Base-by-base conservation (phyloP, 192 early-diverging fungal species). In the Coemansia asiatica region DNA sequence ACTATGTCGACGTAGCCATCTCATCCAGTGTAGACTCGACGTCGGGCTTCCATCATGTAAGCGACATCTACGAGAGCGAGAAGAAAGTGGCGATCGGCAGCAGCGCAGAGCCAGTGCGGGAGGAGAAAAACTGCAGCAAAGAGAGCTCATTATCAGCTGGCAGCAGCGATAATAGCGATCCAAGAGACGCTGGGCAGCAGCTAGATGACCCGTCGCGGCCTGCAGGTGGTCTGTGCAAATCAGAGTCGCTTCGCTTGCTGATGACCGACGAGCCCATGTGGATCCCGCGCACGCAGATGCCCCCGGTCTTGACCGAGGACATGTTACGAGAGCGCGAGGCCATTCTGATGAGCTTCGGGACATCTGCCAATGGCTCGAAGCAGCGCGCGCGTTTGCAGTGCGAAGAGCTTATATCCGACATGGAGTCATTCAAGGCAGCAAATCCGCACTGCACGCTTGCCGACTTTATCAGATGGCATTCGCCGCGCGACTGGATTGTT, bases 391-490 rank as follows among this genome's bases (percentile, higher is more conserved):
- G 87, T 61, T 81, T 94, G 60, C 93, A 95, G 57, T 91, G 90
- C 44, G 86, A 82, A 0, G 89, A 91, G 51, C 71, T 77, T 0
- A 63, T 84, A 29, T 78, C 75, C 63, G 93, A 96, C 67, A 94
- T 97, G 93, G 83, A 91, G 66, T 89, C 93, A 16, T 97, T 97
- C 76, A 97, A 97, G 67, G 95, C 95, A 4, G 95, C 95, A 9
- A 97, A 97, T 67, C 92, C 95, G 0, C 79, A 84, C 13, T 85
- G 86, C 54, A 67, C 66, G 1, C 61, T 97, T 31, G 92, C 89
- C 8, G 95, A 97, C 54, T 97, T 97, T 85, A 90, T 97, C 19
- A 86, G 95, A 48, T 97, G 95, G 95, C 90, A 94, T 71, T 95
- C 94, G 7, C 95, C 95, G n/a, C 87, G 91, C 55, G 95, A 97